phyloP scores from a whole-genome alignment of 108 stramenopile genomes.

The Hondaea fermentalgiana region DNA sequence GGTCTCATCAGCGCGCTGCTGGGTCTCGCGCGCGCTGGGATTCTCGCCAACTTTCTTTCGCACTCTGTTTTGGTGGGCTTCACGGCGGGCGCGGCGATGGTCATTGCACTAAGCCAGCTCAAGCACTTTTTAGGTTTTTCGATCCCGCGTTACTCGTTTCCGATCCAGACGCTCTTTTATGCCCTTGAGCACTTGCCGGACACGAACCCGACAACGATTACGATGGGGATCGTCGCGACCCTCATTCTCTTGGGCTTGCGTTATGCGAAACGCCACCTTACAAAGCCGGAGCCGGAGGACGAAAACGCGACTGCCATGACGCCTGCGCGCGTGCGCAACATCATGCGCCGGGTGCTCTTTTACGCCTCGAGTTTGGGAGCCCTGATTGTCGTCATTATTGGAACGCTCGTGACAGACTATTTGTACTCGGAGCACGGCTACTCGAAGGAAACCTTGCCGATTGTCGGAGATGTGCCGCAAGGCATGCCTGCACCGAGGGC shows the following conservation, averaged over 20 bases:
- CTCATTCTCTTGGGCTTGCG: conserved; percentile 39
- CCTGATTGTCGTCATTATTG: conserved; percentile 39
- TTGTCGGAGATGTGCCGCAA: conserved; percentile 54
- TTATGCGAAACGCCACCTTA: neutral
- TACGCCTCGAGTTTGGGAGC: conserved; percentile 37
- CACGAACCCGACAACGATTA: conserved; percentile 54
- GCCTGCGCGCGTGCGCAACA: neutral
- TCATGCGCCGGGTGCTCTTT: neutral
- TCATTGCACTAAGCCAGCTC: conserved; percentile 71
- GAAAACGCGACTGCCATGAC: neutral
- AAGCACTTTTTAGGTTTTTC: conserved; percentile 67
- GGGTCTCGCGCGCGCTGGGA: conserved; percentile 52
- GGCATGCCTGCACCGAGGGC: conserved; percentile 47
- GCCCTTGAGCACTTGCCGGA: conserved; percentile 42
- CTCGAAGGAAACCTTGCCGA: conserved; percentile 44
- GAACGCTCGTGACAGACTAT: conserved; percentile 25
- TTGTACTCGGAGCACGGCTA: neutral
- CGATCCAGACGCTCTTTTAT: conserved; percentile 42
- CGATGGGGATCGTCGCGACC: conserved; percentile 42
- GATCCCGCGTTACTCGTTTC: conserved; percentile 23
- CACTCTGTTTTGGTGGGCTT: conserved; percentile 76
- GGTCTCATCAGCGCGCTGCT: conserved; percentile 43
- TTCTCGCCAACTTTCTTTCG: conserved; percentile 65
- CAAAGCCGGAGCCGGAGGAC: neutral
- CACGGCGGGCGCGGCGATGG: conserved; percentile 68